Base-by-base conservation (phyloP, 2,329 filamentous ascomycete genomes). In the Penicillium sp. region DNA sequence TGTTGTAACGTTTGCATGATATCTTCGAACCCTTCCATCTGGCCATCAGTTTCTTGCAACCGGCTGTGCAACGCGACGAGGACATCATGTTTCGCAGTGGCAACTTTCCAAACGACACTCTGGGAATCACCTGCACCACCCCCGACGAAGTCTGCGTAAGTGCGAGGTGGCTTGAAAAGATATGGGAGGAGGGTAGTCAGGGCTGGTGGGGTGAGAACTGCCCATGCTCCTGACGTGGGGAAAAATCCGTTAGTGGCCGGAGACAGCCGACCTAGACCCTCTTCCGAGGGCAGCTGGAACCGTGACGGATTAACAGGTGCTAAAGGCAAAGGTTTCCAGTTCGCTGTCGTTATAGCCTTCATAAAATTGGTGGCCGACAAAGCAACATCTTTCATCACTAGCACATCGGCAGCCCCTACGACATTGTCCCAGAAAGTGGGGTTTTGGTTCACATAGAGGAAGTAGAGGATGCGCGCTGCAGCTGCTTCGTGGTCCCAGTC, bases 111-210 rank as follows among this genome's bases (percentile, higher is more conserved):
- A 3, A 83, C 82, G 2, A 81, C 77, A 59, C 79, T 82, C 63
- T 85, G 81, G 1, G 79, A 72, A 63, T 85, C 83, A 2, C 81
- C 82, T 10, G 79, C 74, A 10, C 83, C 83, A 37, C 76, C 74
- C 14, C 81, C 82, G 0, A 85, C 82, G n/a, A 85, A 76, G 52
- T 83, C 83, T 13, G 79, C 78, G 57, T 83, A 85, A 0, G 79
- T 81, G 31, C 80, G 79, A 1, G 83, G 79, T 3, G 82, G 82
- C 52, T 80, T 81, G 53, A 86, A 77, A 2, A 86, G 72, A 62
- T 81, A 84, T 0, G 83, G 83, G 0, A 86, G 68, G 0, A 85
- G 74, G 2, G 76, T 76, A 50, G 73, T 79, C 55, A 78, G 73
- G 44, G 76, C 81, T 46, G 73, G 79, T 0, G 82, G 81, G 3